These are phyloP conservation scores for Dryadomyces quercivorus DNA, from an alignment of 2,329 filamentous ascomycete species.

Conservation along the genomic window DNA sequence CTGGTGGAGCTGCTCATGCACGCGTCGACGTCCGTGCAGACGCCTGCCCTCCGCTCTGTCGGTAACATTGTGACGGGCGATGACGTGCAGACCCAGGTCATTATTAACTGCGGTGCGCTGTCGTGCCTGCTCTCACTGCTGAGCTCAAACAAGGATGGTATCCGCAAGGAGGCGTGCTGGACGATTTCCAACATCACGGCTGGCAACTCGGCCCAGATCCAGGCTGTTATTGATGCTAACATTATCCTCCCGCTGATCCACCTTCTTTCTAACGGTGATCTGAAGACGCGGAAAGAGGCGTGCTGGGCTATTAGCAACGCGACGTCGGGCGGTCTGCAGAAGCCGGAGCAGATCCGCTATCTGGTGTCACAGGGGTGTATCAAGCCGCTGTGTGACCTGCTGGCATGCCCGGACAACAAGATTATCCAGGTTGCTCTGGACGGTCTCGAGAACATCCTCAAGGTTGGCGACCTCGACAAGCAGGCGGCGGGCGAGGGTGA, in stretches of 20 bases:
- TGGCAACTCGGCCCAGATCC: constrained; percentile 95
- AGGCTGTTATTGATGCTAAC: constrained; percentile 90
- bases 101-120: constrained; percentile 95
- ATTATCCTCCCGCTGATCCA: constrained; percentile 96
- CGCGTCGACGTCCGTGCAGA: constrained; percentile 95
- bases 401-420: constrained; percentile 97
- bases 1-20: constrained; percentile 97
- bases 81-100: constrained; percentile 96
- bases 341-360: constrained; percentile 96
- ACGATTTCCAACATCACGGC: constrained; percentile 99
- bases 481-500: constrained; percentile 69
- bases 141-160: constrained; percentile 95
- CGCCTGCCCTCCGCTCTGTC: constrained; percentile 88
- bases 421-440: constrained; percentile 98
- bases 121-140: constrained; percentile 86
- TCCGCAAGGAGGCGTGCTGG: constrained; percentile 99
- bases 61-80: constrained; percentile 98
- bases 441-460: constrained; percentile 96
- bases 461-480: constrained; percentile 98
- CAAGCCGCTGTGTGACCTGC: constrained; percentile 89
- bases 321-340: constrained; percentile 92
- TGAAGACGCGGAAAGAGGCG: constrained; percentile 98
- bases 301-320: constrained; percentile 99
- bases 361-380: constrained; percentile 90
- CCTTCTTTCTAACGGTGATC: constrained; percentile 87